Evolutionary conservation across 1,284 basidiomycete species (phyloP).

Genomic region (Rhodotorula mucilaginosa): DNA sequence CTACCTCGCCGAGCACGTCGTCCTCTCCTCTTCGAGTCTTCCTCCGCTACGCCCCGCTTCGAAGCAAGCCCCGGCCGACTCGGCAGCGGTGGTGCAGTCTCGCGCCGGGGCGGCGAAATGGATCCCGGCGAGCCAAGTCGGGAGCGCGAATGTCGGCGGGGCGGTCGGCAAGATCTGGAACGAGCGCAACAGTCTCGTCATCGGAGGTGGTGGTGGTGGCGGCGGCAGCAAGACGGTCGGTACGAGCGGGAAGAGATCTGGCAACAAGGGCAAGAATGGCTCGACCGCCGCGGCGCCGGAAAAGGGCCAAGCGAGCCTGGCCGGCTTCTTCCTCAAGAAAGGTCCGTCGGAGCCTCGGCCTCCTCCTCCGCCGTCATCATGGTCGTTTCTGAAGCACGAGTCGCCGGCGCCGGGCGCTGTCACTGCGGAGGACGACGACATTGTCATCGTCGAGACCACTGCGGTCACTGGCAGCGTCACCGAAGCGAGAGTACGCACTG

Average conservation of each 20-base stretch:
- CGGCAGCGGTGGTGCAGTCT: slow-evolving; percentile 18
- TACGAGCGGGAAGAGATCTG: background rate
- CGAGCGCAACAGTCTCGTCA: slow-evolving; percentile 6
- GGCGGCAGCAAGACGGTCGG: background rate
- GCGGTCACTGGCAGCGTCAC: background rate
- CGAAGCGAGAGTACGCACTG: too few relatives aligned
- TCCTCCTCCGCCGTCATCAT: too few relatives aligned
- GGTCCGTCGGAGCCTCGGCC: background rate
- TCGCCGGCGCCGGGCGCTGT: background rate
- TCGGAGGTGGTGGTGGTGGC: background rate
- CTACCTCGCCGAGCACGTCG: slow-evolving; percentile 65
- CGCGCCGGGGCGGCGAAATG: slow-evolving; percentile 51
- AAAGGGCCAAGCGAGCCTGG: slow-evolving; percentile 26
- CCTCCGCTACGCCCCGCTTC: slow-evolving; percentile 6
- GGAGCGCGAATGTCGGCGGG: slow-evolving; percentile 54
- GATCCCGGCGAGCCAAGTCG: slow-evolving; percentile 59
- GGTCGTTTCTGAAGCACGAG: background rate
- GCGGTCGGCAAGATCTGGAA: slow-evolving; percentile 38
- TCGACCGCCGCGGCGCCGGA: background rate
- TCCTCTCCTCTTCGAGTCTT: slow-evolving; percentile 21
- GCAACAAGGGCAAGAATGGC: slow-evolving; percentile 13
- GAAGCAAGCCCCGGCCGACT: slow-evolving; percentile 3
- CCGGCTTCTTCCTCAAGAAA: slow-evolving; percentile 23
- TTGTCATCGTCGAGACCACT: slow-evolving; percentile 14
- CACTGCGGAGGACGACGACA: slow-evolving; percentile 7